Evolutionary conservation across 139 green algal genomes (phyloP).

Genomic region (Haematococcus sp.): DNA sequence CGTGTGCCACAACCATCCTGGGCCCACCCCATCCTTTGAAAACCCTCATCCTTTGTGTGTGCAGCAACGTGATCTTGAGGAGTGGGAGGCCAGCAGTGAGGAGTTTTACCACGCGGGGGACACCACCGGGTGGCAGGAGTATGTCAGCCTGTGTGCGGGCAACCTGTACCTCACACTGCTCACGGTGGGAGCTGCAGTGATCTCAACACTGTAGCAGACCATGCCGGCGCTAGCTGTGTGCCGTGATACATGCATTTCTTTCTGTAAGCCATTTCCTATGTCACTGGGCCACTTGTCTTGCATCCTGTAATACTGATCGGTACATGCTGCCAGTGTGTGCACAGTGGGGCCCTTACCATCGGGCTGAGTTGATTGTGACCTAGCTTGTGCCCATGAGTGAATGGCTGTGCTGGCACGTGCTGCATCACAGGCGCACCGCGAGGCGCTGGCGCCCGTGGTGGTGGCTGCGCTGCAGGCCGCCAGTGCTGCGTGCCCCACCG

Average conservation of each 20-base stretch:
- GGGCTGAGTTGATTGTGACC: too few relatives aligned
- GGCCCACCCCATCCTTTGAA: too few relatives aligned
- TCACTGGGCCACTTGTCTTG: background rate
- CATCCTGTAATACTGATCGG: background rate
- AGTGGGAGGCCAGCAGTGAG: slow-evolving; percentile 66
- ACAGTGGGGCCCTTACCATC: too few relatives aligned
- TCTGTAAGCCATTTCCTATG: background rate
- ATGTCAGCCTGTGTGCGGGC: slow-evolving; percentile 67
- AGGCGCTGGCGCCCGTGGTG: slow-evolving; percentile 56
- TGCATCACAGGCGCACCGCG: slow-evolving; percentile 44
- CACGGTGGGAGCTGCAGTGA: slow-evolving; percentile 42
- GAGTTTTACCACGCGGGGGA: slow-evolving; percentile 69
- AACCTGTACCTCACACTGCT: slow-evolving; percentile 61
- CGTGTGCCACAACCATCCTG: too few relatives aligned
- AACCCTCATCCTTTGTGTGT: background rate
- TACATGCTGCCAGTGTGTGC: too few relatives aligned
- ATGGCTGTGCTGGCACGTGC: too few relatives aligned
- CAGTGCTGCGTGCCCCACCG: slow-evolving; percentile 28
- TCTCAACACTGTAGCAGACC: too few relatives aligned
- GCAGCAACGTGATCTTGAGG: slow-evolving; percentile 55
- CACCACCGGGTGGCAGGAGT: slow-evolving; percentile 56
- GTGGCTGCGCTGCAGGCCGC: slow-evolving; percentile 39
- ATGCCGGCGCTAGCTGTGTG: too few relatives aligned
- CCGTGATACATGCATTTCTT: background rate
- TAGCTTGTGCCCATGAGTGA: too few relatives aligned